A percentile compares a stretch with the other conserved stretches of the same genome.
These are phyloP conservation scores for Aspergillus ibericus DNA, from an alignment of 2,329 filamentous ascomycete species.

Conservation along the genomic window DNA sequence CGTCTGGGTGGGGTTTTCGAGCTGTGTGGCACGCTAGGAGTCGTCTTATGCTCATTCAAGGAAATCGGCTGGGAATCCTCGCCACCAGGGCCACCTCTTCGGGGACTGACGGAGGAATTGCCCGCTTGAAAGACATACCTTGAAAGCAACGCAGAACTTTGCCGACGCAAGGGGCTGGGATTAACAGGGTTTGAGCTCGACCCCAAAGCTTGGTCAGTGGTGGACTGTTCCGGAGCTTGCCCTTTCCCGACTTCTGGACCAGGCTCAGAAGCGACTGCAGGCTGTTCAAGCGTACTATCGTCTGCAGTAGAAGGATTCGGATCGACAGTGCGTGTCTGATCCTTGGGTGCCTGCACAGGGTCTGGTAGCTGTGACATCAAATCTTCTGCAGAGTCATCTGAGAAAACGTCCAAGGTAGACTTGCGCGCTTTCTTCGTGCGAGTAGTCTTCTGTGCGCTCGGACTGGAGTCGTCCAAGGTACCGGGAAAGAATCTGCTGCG, in stretches of 20 bases:
- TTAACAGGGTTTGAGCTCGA: constrained; percentile 13
- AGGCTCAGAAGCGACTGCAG: not conserved
- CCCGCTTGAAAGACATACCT: constrained; percentile 36
- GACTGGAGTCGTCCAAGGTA: constrained; percentile 36
- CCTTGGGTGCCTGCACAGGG: constrained; percentile 12
- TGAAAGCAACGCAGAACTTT: constrained; percentile 35
- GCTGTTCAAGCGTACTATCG: not conserved
- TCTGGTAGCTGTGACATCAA: constrained; percentile 50
- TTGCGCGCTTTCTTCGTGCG: constrained; percentile 45
- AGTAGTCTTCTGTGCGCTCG: constrained; percentile 37
- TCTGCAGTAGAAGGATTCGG: not conserved
- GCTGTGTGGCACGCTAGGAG: not conserved
- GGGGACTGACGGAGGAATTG: not conserved
- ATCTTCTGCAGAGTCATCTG: constrained; percentile 54
- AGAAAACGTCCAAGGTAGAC: constrained; percentile 51
- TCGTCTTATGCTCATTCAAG: not conserved
- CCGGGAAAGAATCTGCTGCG: constrained; percentile 52
- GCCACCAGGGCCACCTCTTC: not conserved
- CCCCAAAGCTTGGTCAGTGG: not conserved
- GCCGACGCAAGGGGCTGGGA: constrained; percentile 37
- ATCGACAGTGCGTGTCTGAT: not conserved
- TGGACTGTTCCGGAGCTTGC: not conserved
- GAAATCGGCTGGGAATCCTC: not conserved
- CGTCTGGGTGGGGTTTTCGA: constrained; percentile 2
- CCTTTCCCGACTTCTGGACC: not conserved